A percentile compares a stretch with the other conserved stretches of the same genome.
phyloP scores from a whole-genome alignment of 345 rosid genomes.

The Reutealis trisperma region DNA sequence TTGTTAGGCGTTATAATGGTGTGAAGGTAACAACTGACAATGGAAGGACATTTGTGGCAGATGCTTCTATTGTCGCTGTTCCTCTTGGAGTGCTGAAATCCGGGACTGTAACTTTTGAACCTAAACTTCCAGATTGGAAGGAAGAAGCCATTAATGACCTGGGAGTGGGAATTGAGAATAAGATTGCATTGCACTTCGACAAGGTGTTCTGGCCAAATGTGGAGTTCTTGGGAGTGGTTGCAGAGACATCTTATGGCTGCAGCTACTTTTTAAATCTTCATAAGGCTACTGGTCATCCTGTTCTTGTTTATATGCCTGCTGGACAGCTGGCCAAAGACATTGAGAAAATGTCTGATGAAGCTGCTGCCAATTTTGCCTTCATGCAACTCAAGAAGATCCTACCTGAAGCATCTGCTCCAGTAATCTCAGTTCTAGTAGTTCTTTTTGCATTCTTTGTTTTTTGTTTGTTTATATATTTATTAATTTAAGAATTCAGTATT shows the following conservation, averaged over 20 bases:
- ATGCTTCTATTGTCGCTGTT: conserved; percentile 76
- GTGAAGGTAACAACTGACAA: conserved; percentile 79
- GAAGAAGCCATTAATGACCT: conserved; percentile 84
- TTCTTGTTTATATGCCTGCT: conserved; percentile 96
- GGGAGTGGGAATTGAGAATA: conserved; percentile 93
- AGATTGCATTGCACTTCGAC: conserved; percentile 74
- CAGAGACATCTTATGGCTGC: conserved; percentile 84
- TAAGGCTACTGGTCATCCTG: conserved; percentile 87
- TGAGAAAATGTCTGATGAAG: conserved; percentile 97
- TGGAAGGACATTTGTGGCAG: conserved; percentile 71
- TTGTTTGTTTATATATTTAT: too few species aligned
- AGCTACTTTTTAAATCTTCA: conserved; percentile 97
- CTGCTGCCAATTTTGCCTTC: conserved; percentile 83
- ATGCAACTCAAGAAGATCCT: conserved; percentile 81
- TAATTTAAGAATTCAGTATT: too few species aligned
- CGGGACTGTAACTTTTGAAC: conserved; percentile 63
- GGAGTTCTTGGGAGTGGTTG: conserved; percentile 94
- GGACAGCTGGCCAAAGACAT: conserved; percentile 96
- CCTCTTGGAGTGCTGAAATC: conserved; percentile 93
- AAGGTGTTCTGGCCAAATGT: conserved; percentile 98
- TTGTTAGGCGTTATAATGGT: conserved; percentile 66
- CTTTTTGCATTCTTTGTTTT: too few species aligned
- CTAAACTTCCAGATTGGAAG: conserved; percentile 91
- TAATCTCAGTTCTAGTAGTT: conserved; percentile 19
- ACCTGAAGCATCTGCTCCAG: conserved; percentile 74